A percentile compares a stretch with the other conserved stretches of the same genome.
phyloP scores from a whole-genome alignment of 2,329 filamentous ascomycete genomes.

The Rhinocladiella mackenziei region DNA sequence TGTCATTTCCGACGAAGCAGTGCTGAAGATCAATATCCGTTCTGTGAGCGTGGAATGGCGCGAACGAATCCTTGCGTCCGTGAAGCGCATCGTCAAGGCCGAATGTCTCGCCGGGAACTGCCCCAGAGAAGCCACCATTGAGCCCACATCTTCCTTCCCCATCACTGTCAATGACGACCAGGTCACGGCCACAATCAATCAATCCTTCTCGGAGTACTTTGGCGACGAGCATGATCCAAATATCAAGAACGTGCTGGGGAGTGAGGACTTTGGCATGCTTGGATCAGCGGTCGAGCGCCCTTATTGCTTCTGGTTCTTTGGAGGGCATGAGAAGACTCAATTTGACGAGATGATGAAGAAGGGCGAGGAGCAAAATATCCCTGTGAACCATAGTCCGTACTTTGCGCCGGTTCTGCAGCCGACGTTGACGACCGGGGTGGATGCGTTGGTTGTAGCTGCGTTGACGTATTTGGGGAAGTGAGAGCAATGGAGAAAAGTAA shows the following conservation, averaged over 20 bases:
- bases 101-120: conserved; percentile 52
- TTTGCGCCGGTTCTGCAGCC: conserved; percentile 59
- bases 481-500: neutral
- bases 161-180: conserved; percentile 51
- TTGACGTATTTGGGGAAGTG: conserved; percentile 44
- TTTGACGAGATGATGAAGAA: conserved; percentile 50
- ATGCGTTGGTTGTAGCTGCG: conserved; percentile 51
- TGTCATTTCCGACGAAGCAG: conserved; percentile 54
- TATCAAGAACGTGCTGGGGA: conserved; percentile 29
- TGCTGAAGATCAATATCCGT: conserved; percentile 54
- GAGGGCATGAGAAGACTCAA: conserved; percentile 37
- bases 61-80: conserved; percentile 44
- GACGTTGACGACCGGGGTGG: conserved; percentile 52
- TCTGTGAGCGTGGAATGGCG: conserved; percentile 46
- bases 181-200: conserved; percentile 43
- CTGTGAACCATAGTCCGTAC: conserved; percentile 57
- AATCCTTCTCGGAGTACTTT: conserved; percentile 49
- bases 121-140: conserved; percentile 46
- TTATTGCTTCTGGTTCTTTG: conserved; percentile 55
- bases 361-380: conserved; percentile 48
- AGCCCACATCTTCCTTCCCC: conserved; percentile 49
- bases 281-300: conserved; percentile 50
- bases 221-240: conserved; percentile 29
- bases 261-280: conserved; percentile 58
- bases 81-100: conserved; percentile 54